Base-by-base conservation (phyloP, 225 moss, liverwort and hornwort genomes). In the Physcomitrium patens region DNA sequence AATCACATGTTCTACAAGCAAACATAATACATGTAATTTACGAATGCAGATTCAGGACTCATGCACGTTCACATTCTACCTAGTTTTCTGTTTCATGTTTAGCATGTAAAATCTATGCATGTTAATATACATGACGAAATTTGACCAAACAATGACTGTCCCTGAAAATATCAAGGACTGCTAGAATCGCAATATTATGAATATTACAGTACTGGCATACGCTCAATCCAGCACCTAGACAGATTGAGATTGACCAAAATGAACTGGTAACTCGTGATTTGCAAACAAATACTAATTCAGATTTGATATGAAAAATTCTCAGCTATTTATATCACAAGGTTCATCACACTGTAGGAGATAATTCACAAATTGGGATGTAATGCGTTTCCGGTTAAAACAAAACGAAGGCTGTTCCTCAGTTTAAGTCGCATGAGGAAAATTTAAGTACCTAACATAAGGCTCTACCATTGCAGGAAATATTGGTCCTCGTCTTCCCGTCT, bases 401-500 rank as follows among this genome's bases (percentile, higher is more conserved):
- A 26, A 47, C 4, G 11, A 45, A 79, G 20, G 45, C 27, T 18
- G 10, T 14, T 37, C 18, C 59, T 74, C 46, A 31, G 28, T 45
- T 23, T 37, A 3, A 7, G 12, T 22, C 12, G 16, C 45, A 58
- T 52, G 11, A 24, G 62, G 26, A 15, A 65, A 48, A 66, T 65
- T 31, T 17, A 43, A 69, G 50, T 41, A 59, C 45, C 50, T 45
- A 50, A 69, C 8, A 65, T 5, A 44, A 64, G 31, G 45, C 53
- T 31, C 13, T 19, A 61, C 52, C 18, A 23, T 9, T 8, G 12
- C 52, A n/a, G 26, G 42, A 56, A 7, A 48, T 12, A 53, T 47
- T 72, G 8, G 14, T 68, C 44, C 58, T 56, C 20, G 42, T 57
- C 62, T 65, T 54, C 31, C 52, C 57, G 22, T 69, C 67, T 15